Evolutionary conservation across 2,329 filamentous ascomycete species (phyloP).

Genomic region (Sporothrix brasiliensis): DNA sequence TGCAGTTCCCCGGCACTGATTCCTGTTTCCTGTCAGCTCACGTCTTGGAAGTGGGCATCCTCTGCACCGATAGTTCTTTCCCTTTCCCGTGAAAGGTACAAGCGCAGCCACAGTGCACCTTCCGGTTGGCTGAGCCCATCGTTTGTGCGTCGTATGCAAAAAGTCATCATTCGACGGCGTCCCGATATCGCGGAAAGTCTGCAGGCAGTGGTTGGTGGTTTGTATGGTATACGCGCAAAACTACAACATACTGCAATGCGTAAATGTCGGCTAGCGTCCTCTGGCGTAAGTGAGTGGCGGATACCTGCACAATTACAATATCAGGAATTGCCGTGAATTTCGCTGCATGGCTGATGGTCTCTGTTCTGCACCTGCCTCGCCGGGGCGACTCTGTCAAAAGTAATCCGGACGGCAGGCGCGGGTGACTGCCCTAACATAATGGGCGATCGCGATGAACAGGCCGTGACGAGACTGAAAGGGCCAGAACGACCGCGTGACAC

Average conservation of each 20-base stretch:
- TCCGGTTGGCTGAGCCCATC: not conserved
- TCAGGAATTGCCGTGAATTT: not conserved
- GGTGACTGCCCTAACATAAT: not conserved
- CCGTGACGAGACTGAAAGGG: not conserved
- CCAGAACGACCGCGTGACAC: not conserved
- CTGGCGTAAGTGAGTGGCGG: not conserved
- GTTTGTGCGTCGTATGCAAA: not conserved
- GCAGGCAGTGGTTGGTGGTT: not conserved
- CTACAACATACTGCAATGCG: not conserved
- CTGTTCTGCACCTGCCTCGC: not conserved
- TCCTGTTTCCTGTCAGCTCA: not conserved
- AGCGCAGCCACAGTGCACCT: not conserved
- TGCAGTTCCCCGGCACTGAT: not conserved
- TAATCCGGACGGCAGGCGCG: slow-evolving; percentile 2
- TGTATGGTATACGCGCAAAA: not conserved
- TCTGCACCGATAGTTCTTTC: not conserved
- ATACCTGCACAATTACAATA: not conserved
- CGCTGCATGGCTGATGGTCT: not conserved
- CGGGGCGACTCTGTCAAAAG: slow-evolving; percentile 6
- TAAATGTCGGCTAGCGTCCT: not conserved
- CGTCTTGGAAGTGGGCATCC: slow-evolving; percentile 1
- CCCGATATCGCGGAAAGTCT: not conserved
- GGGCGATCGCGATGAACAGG: not conserved
- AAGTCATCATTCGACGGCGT: not conserved
- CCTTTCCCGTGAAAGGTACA: not conserved